A percentile compares a stretch with the other conserved stretches of the same genome.
Conservation (phyloP, 1,284 basidiomycete species). For the Austroboletus novae-zelandiae region DNA sequence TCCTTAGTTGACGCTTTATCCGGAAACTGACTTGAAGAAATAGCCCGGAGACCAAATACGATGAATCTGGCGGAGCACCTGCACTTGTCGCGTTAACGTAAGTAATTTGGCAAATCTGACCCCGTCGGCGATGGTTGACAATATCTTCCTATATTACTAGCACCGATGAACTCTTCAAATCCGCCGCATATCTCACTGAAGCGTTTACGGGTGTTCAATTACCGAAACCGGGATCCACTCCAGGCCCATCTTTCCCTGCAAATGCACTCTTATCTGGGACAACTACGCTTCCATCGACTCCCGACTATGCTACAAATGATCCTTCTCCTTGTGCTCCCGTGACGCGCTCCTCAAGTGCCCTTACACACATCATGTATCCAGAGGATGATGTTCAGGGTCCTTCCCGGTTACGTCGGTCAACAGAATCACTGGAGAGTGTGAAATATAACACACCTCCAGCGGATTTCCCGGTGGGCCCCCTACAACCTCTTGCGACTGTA, state of each 20-base stretch:
- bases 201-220: constrained; percentile 40
- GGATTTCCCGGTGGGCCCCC: background rate
- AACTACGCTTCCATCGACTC: background rate
- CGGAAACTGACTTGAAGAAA: constrained; percentile 1
- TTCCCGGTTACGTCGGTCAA: background rate
- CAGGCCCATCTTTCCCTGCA: constrained; percentile 25
- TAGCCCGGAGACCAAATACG: constrained; percentile 60
- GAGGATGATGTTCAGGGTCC: constrained; percentile 1
- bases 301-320: constrained; percentile 2
- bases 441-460: background rate
- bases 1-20: background rate
- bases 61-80: constrained; percentile 57
- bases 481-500: background rate
- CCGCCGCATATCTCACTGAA: constrained; percentile 66
- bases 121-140: constrained; percentile 5
- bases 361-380: constrained; percentile 17
- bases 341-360: constrained; percentile 22
- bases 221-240: constrained; percentile 22
- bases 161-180: constrained; percentile 70
- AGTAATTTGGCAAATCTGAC: constrained; percentile 17
- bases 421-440: background rate
- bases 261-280: background rate
- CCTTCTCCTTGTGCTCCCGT: constrained; percentile 14
- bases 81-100: constrained; percentile 68
- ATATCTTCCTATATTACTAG: constrained; percentile 32